Conservation (phyloP, 495 filamentous ascomycete species). For the Xylaria sp. region DNA sequence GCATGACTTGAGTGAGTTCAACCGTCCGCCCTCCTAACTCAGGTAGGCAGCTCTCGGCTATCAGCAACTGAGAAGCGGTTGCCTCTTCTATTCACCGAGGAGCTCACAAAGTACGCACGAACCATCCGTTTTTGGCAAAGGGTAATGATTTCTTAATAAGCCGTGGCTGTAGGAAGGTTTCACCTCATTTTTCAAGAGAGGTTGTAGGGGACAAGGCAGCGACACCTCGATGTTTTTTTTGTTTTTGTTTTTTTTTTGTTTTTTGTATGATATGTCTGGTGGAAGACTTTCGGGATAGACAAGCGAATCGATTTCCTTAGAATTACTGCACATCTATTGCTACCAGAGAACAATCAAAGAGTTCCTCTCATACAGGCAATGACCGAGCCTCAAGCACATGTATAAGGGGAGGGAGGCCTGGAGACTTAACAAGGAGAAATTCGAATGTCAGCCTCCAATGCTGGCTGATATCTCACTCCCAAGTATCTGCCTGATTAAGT, state of each 20-base stretch:
- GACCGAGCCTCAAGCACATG: not conserved
- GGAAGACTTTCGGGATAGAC: conserved; percentile 16
- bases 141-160: not conserved
- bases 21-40: not conserved
- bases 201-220: conserved; percentile 6
- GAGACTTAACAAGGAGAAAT: not conserved
- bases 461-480: not conserved
- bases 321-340: not conserved
- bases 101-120: not conserved
- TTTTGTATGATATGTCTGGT: conserved; percentile 16
- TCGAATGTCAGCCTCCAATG: not conserved
- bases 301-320: conserved; percentile 24
- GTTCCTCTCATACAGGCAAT: not conserved
- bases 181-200: not conserved
- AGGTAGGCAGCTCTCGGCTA: not conserved
- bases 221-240: conserved; percentile 1
- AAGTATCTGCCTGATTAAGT: not conserved
- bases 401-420: not conserved
- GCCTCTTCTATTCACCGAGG: not conserved
- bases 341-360: not conserved
- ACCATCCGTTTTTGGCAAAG: not conserved
- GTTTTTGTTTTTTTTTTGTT: conserved; percentile 6
- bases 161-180: not conserved
- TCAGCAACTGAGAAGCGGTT: not conserved
- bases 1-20: not conserved